phyloP scores from a whole-genome alignment of 164 flowering plant genomes.

The Chimonanthus salicifolius region DNA sequence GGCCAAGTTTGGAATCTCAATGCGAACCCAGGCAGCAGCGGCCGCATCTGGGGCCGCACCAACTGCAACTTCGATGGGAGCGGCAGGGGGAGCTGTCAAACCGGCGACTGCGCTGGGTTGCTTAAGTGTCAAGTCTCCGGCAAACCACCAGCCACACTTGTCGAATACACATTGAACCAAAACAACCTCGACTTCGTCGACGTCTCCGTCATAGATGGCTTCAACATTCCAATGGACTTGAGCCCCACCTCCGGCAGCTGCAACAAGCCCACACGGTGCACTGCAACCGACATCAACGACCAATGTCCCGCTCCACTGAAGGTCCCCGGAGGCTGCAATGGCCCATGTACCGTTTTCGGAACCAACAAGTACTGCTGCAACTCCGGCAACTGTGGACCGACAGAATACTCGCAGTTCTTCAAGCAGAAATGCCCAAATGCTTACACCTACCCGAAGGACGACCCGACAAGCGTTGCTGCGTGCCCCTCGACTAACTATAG shows the following conservation, averaged over 20 bases:
- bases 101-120: constrained; percentile 26
- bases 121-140: constrained; percentile 24
- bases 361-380: constrained; percentile 41
- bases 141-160: constrained; percentile 26
- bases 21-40: constrained; percentile 19
- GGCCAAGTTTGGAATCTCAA: constrained; percentile 16
- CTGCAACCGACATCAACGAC: constrained; percentile 19
- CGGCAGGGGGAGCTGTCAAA: constrained; percentile 26
- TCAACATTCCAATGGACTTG: constrained; percentile 32
- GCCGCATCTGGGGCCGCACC: constrained; percentile 37
- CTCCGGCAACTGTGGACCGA: constrained; percentile 27
- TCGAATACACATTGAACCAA: constrained; percentile 26
- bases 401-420: no score
- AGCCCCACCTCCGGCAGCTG: constrained; percentile 15
- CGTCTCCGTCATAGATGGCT: constrained; percentile 33
- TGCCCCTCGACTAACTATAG: no score
- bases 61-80: constrained; percentile 22
- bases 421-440: no score
- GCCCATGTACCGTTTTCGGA: constrained; percentile 51
- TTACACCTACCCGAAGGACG: no score
- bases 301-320: constrained; percentile 30
- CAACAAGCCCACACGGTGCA: constrained; percentile 11
- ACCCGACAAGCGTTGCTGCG: no score
- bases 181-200: constrained; percentile 27
- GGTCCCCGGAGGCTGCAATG: constrained; percentile 42